Base-by-base conservation (phyloP, 352 stramenopile species). In the Halophytophthora batemanensis region DNA sequence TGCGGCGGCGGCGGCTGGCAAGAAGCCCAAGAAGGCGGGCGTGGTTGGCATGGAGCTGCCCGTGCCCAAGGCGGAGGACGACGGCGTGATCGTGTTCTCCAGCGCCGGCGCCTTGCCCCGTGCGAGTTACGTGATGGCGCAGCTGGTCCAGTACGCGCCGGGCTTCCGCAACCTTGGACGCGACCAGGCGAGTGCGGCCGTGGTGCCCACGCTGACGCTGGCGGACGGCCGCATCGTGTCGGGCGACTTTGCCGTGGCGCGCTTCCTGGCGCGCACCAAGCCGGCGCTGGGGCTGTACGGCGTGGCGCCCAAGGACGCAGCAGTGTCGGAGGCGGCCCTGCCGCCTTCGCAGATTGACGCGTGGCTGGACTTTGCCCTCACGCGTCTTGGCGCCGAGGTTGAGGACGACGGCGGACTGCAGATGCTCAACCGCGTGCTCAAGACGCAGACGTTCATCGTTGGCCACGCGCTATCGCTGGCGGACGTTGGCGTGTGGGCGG, bases 401-500 rank as follows among this genome's bases (percentile, higher is more conserved):
- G 47, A 68, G 28, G 56, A 71, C 51, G 59, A 69, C 35, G 65
- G 59, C 6, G 70, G 86, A 10, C 64, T 93, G 4, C 75, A 80
- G 49, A 90, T 95, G 13, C 61, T 99, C 35, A 77, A 98, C 66
- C 79, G 82, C 8, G 66, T 94, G 38, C 72, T 99, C 28, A 72
- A 81, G 39, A 75, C 77, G 11, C 72, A 84, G 38, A 99, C 96
- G 3, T 99, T 98, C 66, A 66, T 99, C 41, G 86, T 98, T 6
- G 95, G 93, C 31, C 78, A 96, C 64, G 77, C 77, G 6, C 57
- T 99, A 8, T 97, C 95, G 18, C 78, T 99, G 17, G 97, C 96
- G 1, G 97, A 99, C 75, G 75, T 99, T 37, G 91, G 89, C 6
- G 61, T 99, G 8, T 99, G 91, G 87, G 74, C 86, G 12, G 66